Evolutionary conservation across 768 basidiomycete species (phyloP), one percentile per base, ranked within the genome.

Genomic region (Lepiota venenata): DNA sequence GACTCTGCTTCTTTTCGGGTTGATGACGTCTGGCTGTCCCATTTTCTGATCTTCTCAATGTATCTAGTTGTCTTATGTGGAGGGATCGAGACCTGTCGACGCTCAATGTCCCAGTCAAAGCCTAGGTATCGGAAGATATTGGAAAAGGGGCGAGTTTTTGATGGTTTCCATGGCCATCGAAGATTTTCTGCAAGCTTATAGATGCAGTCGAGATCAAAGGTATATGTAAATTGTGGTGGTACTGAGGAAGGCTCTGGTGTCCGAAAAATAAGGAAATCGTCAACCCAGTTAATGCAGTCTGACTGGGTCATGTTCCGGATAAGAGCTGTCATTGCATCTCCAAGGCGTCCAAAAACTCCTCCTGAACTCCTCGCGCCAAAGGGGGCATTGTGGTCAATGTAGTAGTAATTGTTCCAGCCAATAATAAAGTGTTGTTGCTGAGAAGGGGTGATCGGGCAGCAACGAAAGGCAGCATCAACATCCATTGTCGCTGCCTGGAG

Each of bases 401-500:
- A 69, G 14, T 64, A 60, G 1, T 48, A 35, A 14, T 59, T 57
- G 1, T 65, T 44, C 57, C 63, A 65, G 1, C 48, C 20, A 7
- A 73, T 47, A 1, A 65, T 56, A 21, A 65, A 62, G 42, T 58
- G 63, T 2, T 22, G 51, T 49, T 68, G 65, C n/a, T 65, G 58
- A 1, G 40, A 49, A 0, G 70, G 73, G 9, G 47, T 55, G 4
- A 72, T 66, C 2, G 74, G 74, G 14, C 66, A 63, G 41, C 60
- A 61, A 2, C 69, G 58, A 48, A 69, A 74, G 5, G 75, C 71
- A 0, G 71, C 56, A 29, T 70, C 65, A 5, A 76, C 64, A 44
- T 78, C 74, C 27, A 72, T 67, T 0, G 71, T 68, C 0, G 74
- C 66, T 0, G 63, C 75, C 47, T 71, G 58, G 0, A 72, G 58